Conservation (phyloP, 257 asterid species). For the Rehmannia glutinosa region DNA sequence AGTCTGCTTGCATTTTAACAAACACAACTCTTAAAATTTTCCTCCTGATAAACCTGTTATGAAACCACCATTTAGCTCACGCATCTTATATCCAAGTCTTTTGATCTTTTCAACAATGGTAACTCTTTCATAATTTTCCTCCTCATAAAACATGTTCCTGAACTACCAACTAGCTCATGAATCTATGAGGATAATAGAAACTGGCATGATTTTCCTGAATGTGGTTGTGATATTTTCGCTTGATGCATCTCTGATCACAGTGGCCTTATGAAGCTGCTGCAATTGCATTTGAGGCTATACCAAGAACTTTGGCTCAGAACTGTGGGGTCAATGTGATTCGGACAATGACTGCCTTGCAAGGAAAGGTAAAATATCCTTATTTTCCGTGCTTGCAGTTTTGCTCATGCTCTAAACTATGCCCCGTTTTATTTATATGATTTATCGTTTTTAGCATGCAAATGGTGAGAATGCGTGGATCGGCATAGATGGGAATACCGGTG, state of each 20-base stretch:
- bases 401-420: neutral
- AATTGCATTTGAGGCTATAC: slow-evolving; percentile 93
- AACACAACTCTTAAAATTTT: too few relatives aligned
- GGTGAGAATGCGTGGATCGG: slow-evolving; percentile 98
- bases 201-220: neutral
- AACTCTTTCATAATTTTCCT: neutral
- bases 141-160: neutral
- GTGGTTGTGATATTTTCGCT: neutral
- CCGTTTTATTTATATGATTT: neutral
- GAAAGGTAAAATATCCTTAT: slow-evolving; percentile 53
- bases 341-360: slow-evolving; percentile 92
- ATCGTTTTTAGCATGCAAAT: slow-evolving; percentile 62
- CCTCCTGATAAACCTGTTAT: too few relatives aligned
- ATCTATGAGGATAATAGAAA: neutral
- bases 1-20: neutral
- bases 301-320: slow-evolving; percentile 95
- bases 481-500: slow-evolving; percentile 94
- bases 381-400: neutral
- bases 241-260: slow-evolving; percentile 33
- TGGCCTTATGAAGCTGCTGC: slow-evolving; percentile 99
- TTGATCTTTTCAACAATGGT: neutral
- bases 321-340: slow-evolving; percentile 96
- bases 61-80: neutral
- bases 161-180: neutral
- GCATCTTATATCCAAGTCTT: neutral